phyloP scores from a whole-genome alignment of 352 stramenopile genomes.

The Phytophthora ramorum region DNA sequence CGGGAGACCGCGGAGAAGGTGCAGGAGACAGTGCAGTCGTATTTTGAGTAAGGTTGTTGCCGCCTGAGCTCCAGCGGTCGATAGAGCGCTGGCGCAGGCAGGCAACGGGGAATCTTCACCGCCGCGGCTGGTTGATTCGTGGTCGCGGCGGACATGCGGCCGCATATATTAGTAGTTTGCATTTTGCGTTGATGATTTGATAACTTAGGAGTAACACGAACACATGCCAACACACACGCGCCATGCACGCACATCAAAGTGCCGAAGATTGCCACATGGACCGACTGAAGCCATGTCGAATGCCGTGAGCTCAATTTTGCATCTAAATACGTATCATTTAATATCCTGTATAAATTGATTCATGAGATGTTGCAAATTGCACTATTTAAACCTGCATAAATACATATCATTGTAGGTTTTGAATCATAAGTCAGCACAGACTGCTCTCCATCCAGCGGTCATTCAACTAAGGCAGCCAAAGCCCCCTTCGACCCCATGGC shows the following conservation, averaged over 20 bases:
- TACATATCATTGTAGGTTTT: too few species aligned
- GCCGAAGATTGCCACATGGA: slow-evolving; percentile 15
- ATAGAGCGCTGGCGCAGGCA: slow-evolving; percentile 18
- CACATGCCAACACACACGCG: slow-evolving; percentile 7
- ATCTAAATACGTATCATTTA: neutral
- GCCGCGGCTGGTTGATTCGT: neutral
- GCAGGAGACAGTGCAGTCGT: slow-evolving; percentile 38
- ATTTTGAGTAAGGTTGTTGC: slow-evolving; percentile 37
- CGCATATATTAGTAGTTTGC: slow-evolving; percentile 46
- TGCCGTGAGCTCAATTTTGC: neutral
- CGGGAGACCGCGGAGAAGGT: slow-evolving; percentile 36
- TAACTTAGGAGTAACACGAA: slow-evolving; percentile 46
- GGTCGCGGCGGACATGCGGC: slow-evolving; percentile 21
- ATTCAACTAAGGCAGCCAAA: too few species aligned
- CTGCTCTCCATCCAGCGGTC: too few species aligned
- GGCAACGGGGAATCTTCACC: slow-evolving; percentile 23
- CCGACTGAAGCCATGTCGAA: slow-evolving; percentile 19
- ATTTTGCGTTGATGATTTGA: slow-evolving; percentile 44
- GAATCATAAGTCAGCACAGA: too few species aligned
- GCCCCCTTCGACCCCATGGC: slow-evolving; percentile 19
- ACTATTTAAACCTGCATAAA: neutral
- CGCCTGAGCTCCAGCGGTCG: slow-evolving; percentile 14
- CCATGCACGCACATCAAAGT: slow-evolving; percentile 5
- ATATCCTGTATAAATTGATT: neutral
- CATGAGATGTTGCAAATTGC: too few species aligned